Conservation (phyloP, 495 filamentous ascomycete genomes). For the Aspergillus sclerotiicarbonarius region DNA sequence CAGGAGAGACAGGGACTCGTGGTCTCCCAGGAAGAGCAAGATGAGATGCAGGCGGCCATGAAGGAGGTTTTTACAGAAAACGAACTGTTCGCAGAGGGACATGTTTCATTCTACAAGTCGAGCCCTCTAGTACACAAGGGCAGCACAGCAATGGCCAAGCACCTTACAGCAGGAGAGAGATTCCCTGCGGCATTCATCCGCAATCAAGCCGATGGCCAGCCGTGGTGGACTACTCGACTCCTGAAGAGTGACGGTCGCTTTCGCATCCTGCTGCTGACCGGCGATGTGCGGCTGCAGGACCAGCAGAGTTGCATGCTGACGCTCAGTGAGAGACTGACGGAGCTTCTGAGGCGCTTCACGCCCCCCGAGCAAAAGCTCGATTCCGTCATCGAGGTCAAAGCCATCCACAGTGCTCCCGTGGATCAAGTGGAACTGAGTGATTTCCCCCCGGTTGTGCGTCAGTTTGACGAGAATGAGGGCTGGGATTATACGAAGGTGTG, state of each 20-base stretch:
- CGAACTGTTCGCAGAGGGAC: constrained; percentile 38
- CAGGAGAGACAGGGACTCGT: not conserved
- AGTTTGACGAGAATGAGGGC: constrained; percentile 49
- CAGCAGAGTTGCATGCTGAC: constrained; percentile 45
- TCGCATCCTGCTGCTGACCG: constrained; percentile 61
- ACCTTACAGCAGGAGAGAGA: constrained; percentile 48
- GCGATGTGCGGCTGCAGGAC: constrained; percentile 44
- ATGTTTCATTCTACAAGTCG: constrained; percentile 34
- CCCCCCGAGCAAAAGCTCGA: constrained; percentile 33
- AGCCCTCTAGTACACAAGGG: constrained; percentile 28
- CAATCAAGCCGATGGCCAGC: constrained; percentile 51
- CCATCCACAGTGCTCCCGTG: constrained; percentile 54
- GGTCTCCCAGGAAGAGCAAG: not conserved
- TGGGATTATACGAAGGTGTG: constrained; percentile 66
- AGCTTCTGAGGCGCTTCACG: constrained; percentile 39
- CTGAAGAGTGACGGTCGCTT: constrained; percentile 55
- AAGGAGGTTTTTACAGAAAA: constrained; percentile 24
- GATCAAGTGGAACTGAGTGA: constrained; percentile 52
- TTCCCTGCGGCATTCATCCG: constrained; percentile 54
- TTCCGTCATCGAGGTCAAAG: constrained; percentile 52
- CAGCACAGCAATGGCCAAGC: constrained; percentile 25
- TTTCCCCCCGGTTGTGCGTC: constrained; percentile 56
- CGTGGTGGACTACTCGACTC: constrained; percentile 45
- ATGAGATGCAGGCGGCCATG: constrained; percentile 24
- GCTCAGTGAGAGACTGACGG: constrained; percentile 41